Conservation (phyloP, 768 basidiomycete species). For the Tephrocybe sp. region DNA sequence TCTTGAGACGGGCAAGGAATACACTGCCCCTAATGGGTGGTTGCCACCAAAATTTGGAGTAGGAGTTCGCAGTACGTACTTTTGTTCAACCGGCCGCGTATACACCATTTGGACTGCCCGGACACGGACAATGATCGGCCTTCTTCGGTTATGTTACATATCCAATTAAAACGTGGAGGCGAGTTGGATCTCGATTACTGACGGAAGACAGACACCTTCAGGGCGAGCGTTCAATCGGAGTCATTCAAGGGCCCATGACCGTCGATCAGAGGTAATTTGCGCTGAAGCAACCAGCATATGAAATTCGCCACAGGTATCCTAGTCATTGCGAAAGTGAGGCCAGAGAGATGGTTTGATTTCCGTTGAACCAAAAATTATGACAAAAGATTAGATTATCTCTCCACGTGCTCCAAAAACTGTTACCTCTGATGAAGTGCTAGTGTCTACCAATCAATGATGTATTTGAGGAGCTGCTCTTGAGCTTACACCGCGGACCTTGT, state of each 20-base stretch:
- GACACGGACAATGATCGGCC: constrained; percentile 21
- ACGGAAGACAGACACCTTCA: constrained; percentile 5
- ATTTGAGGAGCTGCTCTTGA: background rate
- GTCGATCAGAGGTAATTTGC: constrained; percentile 16
- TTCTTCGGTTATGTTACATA: constrained; percentile 20
- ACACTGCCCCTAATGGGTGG: constrained; percentile 7
- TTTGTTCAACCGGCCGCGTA: constrained; percentile 15
- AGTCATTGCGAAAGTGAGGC: background rate
- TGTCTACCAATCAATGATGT: background rate
- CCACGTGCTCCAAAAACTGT: constrained; percentile 10
- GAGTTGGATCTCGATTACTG: constrained; percentile 20
- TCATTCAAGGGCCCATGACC: constrained; percentile 11
- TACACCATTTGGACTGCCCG: constrained; percentile 15
- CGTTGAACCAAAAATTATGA: background rate
- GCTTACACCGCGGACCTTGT: background rate
- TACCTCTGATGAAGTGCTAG: constrained; percentile 11
- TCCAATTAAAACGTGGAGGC: constrained; percentile 20
- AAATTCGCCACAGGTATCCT: constrained; percentile 9
- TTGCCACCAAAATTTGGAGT: constrained; percentile 11
- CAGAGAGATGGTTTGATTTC: background rate
- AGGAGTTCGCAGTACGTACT: constrained; percentile 18
- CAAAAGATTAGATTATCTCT: constrained; percentile 14
- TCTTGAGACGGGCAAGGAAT: constrained; percentile 10
- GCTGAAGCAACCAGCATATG: constrained; percentile 4
- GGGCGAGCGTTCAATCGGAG: constrained; percentile 11